Conservation (phyloP, 352 stramenopile species). For the Phytophthora tentaculata region DNA sequence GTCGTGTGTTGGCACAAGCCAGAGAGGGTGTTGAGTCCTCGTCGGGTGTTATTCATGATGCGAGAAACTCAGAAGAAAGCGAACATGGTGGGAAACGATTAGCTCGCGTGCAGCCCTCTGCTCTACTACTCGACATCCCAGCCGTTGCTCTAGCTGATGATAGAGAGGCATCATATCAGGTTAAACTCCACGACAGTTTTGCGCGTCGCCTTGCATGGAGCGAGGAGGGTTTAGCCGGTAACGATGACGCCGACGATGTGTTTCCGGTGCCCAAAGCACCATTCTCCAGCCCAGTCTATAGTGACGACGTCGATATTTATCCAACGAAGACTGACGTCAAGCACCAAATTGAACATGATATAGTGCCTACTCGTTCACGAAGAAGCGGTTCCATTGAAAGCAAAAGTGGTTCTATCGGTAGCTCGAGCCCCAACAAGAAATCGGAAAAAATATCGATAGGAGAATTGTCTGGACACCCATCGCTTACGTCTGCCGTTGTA, state of each 20-base stretch:
- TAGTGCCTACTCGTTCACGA: conserved; percentile 9
- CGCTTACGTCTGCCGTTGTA: neutral
- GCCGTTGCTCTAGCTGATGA: conserved; percentile 21
- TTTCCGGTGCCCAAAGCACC: conserved; percentile 33
- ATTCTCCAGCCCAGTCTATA: conserved; percentile 25
- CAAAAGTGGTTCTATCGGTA: neutral
- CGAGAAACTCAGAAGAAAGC: neutral
- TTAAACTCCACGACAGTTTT: conserved; percentile 31
- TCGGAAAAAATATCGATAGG: too few species aligned
- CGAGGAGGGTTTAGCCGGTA: neutral
- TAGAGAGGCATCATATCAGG: conserved; percentile 10
- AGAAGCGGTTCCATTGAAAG: neutral
- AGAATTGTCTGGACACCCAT: conserved; percentile 14
- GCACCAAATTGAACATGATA: conserved; percentile 3
- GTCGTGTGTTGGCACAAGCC: neutral
- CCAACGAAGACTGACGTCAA: neutral
- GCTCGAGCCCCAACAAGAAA: too few species aligned
- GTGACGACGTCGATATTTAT: neutral
- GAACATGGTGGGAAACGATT: neutral
- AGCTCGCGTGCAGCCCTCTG: conserved; percentile 3
- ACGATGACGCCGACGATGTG: conserved; percentile 25
- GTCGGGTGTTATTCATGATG: conserved; percentile 8
- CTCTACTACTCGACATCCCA: conserved; percentile 34
- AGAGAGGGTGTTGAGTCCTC: neutral
- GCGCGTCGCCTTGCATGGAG: conserved; percentile 25